phyloP scores from a whole-genome alignment of 352 stramenopile genomes.

The Phytophthora syringae region DNA sequence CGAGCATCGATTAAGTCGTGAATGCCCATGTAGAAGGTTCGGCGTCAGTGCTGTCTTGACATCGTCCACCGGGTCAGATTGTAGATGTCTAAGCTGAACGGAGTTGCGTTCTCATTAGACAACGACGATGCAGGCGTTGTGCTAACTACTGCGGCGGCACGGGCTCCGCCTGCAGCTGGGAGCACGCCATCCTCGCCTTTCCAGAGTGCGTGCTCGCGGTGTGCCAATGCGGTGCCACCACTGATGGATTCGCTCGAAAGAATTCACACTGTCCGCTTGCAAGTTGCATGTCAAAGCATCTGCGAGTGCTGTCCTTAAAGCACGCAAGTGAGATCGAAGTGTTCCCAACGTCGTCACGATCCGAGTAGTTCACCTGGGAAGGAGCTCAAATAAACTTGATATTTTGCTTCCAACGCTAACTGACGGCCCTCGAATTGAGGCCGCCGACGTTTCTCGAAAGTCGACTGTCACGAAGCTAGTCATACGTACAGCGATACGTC shows the following conservation, averaged over 20 bases:
- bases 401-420: conserved; percentile 3
- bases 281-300: conserved; percentile 19
- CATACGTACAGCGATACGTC: conserved; percentile 2
- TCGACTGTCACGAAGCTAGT: no score
- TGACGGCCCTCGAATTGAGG: neutral
- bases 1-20: conserved; percentile 9
- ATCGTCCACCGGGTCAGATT: neutral
- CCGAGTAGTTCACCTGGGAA: conserved; percentile 5
- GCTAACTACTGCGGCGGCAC: neutral
- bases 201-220: conserved; percentile 11
- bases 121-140: neutral
- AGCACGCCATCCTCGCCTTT: conserved; percentile 23
- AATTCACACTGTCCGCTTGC: conserved; percentile 23
- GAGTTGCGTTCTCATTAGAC: neutral
- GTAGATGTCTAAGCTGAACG: neutral
- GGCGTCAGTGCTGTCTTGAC: no score
- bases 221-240: conserved; percentile 7
- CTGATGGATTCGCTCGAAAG: conserved; percentile 26
- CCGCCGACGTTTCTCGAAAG: neutral
- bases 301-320: conserved; percentile 8
- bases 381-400: conserved; percentile 16
- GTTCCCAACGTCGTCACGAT: conserved; percentile 1
- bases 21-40: conserved; percentile 11
- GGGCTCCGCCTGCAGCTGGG: conserved; percentile 6
- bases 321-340: conserved; percentile 17